phyloP scores from a whole-genome alignment of 139 green algal species.

The Pseudopediastrum boryanum region DNA sequence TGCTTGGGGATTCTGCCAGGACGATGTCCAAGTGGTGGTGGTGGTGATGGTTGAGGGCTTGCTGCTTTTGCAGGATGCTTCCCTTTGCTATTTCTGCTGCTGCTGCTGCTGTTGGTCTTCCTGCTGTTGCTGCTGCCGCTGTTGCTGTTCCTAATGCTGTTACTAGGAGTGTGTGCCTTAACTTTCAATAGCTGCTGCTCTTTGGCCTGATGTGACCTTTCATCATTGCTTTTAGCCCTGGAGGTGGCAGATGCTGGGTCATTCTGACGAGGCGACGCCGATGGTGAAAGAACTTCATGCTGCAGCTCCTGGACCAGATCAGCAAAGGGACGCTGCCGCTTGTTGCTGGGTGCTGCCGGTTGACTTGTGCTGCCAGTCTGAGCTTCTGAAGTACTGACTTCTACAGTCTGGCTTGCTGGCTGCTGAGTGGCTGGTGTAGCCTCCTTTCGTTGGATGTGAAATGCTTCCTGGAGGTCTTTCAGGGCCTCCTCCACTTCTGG shows the following conservation, averaged over 20 bases:
- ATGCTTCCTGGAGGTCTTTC: too few relatives aligned
- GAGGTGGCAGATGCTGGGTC: too few relatives aligned
- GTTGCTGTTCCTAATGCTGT: background rate
- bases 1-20: conserved; percentile 39
- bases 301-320: background rate
- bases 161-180: background rate
- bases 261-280: too few relatives aligned
- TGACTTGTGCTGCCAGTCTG: too few relatives aligned
- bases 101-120: background rate
- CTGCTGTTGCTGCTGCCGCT: background rate
- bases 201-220: background rate
- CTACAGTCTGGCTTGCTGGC: too few relatives aligned
- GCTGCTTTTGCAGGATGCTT: background rate
- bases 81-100: background rate
- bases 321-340: conserved; percentile 2
- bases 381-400: too few relatives aligned
- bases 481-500: too few relatives aligned
- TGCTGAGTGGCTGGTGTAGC: too few relatives aligned
- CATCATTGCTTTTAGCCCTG: too few relatives aligned
- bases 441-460: too few relatives aligned
- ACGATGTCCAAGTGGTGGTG: conserved; percentile 62
- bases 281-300: too few relatives aligned
- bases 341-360: background rate
- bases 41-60: conserved; percentile 43
- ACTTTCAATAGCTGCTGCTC: background rate